Base-by-base conservation (phyloP, 1,284 basidiomycete species). In the Sanghuangporus sanghuang region DNA sequence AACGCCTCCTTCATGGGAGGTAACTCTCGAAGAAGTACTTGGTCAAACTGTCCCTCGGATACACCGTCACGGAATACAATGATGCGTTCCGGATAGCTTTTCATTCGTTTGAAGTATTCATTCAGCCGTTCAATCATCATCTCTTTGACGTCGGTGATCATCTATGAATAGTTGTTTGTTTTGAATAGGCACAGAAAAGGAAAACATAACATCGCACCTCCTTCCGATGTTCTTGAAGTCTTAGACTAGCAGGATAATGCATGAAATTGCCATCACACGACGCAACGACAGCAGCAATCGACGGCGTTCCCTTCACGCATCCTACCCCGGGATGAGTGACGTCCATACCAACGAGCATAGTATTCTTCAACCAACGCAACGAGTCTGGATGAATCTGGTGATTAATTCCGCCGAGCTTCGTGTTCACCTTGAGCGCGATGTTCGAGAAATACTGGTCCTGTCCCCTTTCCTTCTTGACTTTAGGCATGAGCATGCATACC, bases 341-440 rank as follows among this genome's bases (percentile, higher is more conserved):
- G 68, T 93, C 89, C 49, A 89, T 86, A 0, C 91, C 92, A 9
- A 93, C 85, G 71, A 93, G 74, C 85, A 93, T 93, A 16, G 90
- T 91, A 64, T 80, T 80, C 69, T 81, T 83, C 48, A 92, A 72
- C 90, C 90, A 92, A 27, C 66, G 67, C 80, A 87, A 83, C 2
- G 81, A 81, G 3, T 67, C 67, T 0, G 75, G 68, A 48, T 87
- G 85, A 36, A 92, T 73, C 65, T 81, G 70, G 72, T 92, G 90
- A 69, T 93, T 93, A 27, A 85, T 74, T 0, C 92, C 92, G 2
- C 89, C 88, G 1, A 93, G 82, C 73, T 93, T 93, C 38, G 84
- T 84, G 68, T 93, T 93, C 12, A 90, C 79, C 72, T 78, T 77
- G 55, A 83, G 69, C 1, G 85, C 85, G 18, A 91, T 82, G 67